These are phyloP conservation scores for Orbilia quercus DNA, from an alignment of 2,329 filamentous ascomycete species.

Conservation along the genomic window DNA sequence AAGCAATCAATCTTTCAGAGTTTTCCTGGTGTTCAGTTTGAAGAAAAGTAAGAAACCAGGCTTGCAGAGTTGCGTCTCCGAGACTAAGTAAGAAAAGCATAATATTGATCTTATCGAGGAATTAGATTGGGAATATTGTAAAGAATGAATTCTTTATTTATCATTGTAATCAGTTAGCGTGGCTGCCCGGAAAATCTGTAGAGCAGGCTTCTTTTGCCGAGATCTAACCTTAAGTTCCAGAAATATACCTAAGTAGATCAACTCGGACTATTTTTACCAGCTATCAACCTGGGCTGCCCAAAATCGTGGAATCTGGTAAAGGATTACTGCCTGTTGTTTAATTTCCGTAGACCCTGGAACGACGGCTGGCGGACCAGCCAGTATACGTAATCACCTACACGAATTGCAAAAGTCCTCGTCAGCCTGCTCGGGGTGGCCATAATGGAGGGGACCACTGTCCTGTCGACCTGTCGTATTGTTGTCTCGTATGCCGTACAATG, in stretches of 20 bases:
- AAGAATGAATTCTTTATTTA: too few relatives aligned
- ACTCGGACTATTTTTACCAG: not conserved
- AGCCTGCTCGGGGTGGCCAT: not conserved
- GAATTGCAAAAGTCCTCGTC: constrained; percentile 39
- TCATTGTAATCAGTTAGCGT: too few relatives aligned
- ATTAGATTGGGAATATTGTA: too few relatives aligned
- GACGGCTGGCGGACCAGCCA: not conserved
- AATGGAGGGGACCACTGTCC: not conserved
- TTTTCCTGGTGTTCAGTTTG: too few relatives aligned
- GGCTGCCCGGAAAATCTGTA: too few relatives aligned
- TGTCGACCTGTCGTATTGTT: constrained; percentile 6
- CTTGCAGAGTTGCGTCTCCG: too few relatives aligned
- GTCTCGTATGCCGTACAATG: constrained; percentile 31
- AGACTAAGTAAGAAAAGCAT: too few relatives aligned
- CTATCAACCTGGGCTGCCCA: not conserved
- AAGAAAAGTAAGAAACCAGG: too few relatives aligned
- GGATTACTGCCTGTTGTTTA: too few relatives aligned
- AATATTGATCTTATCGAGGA: too few relatives aligned
- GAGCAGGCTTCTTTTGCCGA: constrained; percentile 4
- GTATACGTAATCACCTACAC: constrained; percentile 28
- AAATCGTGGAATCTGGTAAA: not conserved
- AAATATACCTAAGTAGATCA: not conserved
- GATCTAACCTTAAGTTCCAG: constrained; percentile 2
- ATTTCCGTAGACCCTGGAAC: constrained; percentile 24
- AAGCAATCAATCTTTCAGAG: not conserved